These are phyloP conservation scores for Ustilago trichophora DNA, from an alignment of 1,284 basidiomycete species.

Conservation along the genomic window DNA sequence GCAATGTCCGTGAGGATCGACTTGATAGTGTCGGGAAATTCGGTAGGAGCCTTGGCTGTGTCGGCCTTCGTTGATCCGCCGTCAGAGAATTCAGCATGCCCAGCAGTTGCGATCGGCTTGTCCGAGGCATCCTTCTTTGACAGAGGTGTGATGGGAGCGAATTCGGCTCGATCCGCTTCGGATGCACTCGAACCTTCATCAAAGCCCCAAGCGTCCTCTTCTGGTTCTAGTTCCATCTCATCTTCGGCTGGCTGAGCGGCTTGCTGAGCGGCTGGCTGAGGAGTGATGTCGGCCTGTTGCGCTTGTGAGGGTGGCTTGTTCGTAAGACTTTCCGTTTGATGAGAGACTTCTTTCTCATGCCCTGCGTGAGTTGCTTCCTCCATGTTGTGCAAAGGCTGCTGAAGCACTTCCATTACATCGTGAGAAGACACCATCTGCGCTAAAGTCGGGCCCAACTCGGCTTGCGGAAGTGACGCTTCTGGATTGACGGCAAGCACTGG, in stretches of 20 bases:
- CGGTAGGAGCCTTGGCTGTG: not conserved
- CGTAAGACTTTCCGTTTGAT: too few species aligned
- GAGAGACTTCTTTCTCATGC: too few species aligned
- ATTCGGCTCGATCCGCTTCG: constrained; percentile 18
- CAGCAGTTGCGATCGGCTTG: not conserved
- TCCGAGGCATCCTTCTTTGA: not conserved
- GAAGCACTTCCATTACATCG: too few species aligned
- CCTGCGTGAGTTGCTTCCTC: too few species aligned
- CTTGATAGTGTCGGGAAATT: not conserved
- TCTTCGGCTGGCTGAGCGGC: not conserved
- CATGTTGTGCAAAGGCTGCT: too few species aligned
- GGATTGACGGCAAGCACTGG: too few species aligned
- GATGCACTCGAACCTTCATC: constrained; percentile 31
- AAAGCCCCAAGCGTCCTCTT: constrained; percentile 39
- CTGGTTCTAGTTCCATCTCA: constrained; percentile 10
- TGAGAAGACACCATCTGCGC: too few species aligned
- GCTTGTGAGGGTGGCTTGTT: too few species aligned
- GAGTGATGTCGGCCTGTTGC: too few species aligned
- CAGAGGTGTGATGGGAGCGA: constrained; percentile 4
- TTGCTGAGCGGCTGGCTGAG: not conserved
- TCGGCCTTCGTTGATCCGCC: not conserved
- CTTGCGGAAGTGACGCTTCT: too few species aligned
- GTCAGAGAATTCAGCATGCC: not conserved
- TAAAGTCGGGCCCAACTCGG: too few species aligned
- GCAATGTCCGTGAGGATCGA: not conserved